phyloP scores from a whole-genome alignment of 306 rosid species.

The Rubus parviflorus region DNA sequence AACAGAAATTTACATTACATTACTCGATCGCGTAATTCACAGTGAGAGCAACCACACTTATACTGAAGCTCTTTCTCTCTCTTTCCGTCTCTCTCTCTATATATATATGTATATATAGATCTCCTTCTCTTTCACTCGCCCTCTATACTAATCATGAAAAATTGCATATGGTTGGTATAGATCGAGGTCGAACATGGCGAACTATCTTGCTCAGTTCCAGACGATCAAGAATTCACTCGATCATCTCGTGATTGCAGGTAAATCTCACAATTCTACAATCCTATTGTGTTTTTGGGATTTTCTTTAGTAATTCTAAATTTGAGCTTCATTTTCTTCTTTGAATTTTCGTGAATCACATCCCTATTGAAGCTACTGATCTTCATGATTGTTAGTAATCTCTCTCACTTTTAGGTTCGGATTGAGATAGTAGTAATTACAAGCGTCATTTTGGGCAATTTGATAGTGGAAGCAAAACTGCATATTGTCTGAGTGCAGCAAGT shows the following conservation, averaged over 20 bases:
- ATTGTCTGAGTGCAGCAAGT: neutral
- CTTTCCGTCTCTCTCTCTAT: constrained; percentile 6
- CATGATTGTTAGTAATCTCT: neutral
- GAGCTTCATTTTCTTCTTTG: constrained; percentile 18
- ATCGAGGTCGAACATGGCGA: constrained; percentile 77
- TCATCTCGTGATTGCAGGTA: constrained; percentile 91
- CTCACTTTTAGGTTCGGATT: constrained; percentile 13
- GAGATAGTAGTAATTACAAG: constrained; percentile 1
- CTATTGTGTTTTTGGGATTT: neutral
- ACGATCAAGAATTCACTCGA: constrained; percentile 78
- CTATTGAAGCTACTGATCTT: constrained; percentile 38
- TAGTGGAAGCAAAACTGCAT: neutral
- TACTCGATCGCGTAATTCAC: constrained; percentile 8
- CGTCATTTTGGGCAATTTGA: constrained; percentile 16
- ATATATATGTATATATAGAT: neutral
- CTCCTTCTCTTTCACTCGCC: constrained; percentile 20
- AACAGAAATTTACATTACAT: neutral
- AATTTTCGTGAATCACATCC: constrained; percentile 4
- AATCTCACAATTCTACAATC: neutral
- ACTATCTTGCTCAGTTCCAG: constrained; percentile 94
- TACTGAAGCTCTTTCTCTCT: neutral
- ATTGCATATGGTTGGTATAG: constrained; percentile 29
- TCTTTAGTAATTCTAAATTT: neutral
- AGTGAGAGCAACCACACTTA: constrained; percentile 12
- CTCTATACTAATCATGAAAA: constrained; percentile 33